Conservation (phyloP, 495 filamentous ascomycete species). For the Lasiosphaeria miniovina region DNA sequence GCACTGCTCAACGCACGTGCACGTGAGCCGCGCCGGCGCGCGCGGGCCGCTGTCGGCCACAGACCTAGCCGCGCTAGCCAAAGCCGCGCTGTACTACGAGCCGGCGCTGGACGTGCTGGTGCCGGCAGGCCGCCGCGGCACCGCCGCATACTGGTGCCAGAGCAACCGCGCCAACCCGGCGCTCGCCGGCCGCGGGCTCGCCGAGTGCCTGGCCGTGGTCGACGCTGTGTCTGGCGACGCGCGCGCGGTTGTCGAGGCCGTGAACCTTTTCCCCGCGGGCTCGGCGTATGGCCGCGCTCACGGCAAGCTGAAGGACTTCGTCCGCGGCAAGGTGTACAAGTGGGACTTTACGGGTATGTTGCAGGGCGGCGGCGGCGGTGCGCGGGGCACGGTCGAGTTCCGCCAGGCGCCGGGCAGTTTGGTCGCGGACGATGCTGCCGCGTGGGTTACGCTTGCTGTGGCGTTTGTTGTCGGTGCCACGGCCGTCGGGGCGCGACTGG, state of each 20-base stretch:
- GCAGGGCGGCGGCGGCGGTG: background rate
- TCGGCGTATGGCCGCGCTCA: constrained; percentile 18
- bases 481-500: constrained; percentile 7
- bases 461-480: constrained; percentile 27
- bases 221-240: background rate
- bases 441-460: constrained; percentile 23
- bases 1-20: constrained; percentile 29
- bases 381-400: constrained; percentile 28
- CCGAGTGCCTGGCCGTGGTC: constrained; percentile 7
- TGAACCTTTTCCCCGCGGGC: constrained; percentile 25
- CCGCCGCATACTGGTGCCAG: constrained; percentile 25
- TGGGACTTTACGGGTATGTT: constrained; percentile 31
- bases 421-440: constrained; percentile 17
- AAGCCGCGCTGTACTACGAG: constrained; percentile 29
- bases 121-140: constrained; percentile 11
- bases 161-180: constrained; percentile 20
- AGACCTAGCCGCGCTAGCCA: constrained; percentile 24
- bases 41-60: constrained; percentile 11
- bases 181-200: constrained; percentile 6
- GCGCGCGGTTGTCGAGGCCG: constrained; percentile 14
- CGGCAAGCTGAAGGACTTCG: constrained; percentile 21
- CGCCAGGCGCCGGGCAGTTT: constrained; percentile 28
- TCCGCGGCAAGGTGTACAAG: constrained; percentile 32
- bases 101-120: constrained; percentile 25
- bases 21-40: constrained; percentile 20